Percentiles rank a stretch among this genome's conserved stretches.
Conservation (phyloP, 352 stramenopile species). For the Globisporangium yorkense region DNA sequence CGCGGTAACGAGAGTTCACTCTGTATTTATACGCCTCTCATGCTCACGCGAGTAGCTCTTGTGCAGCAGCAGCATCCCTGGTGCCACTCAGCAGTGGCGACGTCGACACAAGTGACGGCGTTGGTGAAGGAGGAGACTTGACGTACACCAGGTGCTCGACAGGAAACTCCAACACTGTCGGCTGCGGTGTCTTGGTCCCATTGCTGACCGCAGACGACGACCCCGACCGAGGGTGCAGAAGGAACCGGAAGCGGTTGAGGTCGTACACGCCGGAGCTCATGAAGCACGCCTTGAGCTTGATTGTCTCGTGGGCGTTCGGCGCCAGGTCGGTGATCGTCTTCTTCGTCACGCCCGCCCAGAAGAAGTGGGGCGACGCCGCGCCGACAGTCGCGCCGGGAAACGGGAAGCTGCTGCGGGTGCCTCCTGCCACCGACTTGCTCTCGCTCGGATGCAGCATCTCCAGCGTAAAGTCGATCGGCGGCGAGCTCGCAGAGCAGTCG, state of each 20-base stretch:
- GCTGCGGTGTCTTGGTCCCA: conserved; percentile 6
- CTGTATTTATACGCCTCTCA: neutral
- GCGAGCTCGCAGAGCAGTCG: conserved; percentile 36
- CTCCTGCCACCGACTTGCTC: conserved; percentile 15
- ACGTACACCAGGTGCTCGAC: conserved; percentile 78
- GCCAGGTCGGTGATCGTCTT: conserved; percentile 53
- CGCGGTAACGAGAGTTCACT: neutral
- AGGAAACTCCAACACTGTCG: conserved; percentile 58
- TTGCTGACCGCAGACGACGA: neutral
- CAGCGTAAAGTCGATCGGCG: conserved; percentile 67
- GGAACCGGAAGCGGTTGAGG: conserved; percentile 74
- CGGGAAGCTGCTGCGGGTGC: conserved; percentile 4
- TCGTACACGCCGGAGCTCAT: conserved; percentile 71
- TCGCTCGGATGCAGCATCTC: conserved; percentile 77
- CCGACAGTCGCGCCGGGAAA: conserved; percentile 1
- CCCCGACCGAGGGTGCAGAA: conserved; percentile 22
- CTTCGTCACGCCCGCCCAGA: conserved; percentile 75
- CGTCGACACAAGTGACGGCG: neutral
- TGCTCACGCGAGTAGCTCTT: conserved; percentile 4
- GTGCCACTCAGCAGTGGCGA: neutral
- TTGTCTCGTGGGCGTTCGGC: conserved; percentile 32
- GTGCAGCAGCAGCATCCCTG: neutral
- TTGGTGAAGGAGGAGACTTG: conserved; percentile 15
- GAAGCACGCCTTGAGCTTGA: conserved; percentile 74
- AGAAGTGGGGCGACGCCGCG: conserved; percentile 55